A percentile compares a stretch with the other conserved stretches of the same genome.
phyloP scores from a whole-genome alignment of 2,329 filamentous ascomycete genomes.

The Elsinoe arachidis region DNA sequence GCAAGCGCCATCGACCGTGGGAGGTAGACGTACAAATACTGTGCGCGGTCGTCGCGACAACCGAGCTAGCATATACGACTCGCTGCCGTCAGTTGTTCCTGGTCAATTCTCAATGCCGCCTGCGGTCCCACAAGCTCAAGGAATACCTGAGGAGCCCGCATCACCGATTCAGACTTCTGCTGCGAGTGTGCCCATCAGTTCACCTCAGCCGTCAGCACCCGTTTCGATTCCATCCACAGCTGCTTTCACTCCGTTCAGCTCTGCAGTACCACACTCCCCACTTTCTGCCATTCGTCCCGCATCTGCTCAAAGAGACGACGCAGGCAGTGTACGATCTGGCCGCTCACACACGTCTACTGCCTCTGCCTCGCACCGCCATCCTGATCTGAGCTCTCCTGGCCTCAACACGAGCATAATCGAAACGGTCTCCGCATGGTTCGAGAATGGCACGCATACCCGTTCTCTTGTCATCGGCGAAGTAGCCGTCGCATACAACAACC shows the following conservation, averaged over 20 bases:
- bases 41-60: conserved; percentile 83
- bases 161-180: conserved; percentile 8
- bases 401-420: conserved; percentile 86
- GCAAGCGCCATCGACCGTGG: conserved; percentile 46
- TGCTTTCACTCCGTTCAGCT: conserved; percentile 19
- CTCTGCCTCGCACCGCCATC: conserved; percentile 61
- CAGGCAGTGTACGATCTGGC: conserved; percentile 82
- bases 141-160: conserved; percentile 19
- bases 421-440: conserved; percentile 77
- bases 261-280: conserved; percentile 19
- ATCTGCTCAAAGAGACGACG: conserved; percentile 48
- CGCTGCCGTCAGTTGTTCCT: conserved; percentile 33
- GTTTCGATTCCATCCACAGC: conserved; percentile 8
- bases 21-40: conserved; percentile 50
- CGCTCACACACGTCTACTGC: conserved; percentile 65
- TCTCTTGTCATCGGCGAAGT: conserved; percentile 79
- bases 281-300: conserved; percentile 25
- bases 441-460: conserved; percentile 60
- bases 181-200: conserved; percentile 9
- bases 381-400: conserved; percentile 69
- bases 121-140: conserved; percentile 11
- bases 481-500: conserved; percentile 70
- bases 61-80: conserved; percentile 80
- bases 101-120: conserved; percentile 28
- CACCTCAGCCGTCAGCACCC: conserved; percentile 11